Conservation (phyloP, 169 alveolate species). For the Eimeria acervulina region DNA sequence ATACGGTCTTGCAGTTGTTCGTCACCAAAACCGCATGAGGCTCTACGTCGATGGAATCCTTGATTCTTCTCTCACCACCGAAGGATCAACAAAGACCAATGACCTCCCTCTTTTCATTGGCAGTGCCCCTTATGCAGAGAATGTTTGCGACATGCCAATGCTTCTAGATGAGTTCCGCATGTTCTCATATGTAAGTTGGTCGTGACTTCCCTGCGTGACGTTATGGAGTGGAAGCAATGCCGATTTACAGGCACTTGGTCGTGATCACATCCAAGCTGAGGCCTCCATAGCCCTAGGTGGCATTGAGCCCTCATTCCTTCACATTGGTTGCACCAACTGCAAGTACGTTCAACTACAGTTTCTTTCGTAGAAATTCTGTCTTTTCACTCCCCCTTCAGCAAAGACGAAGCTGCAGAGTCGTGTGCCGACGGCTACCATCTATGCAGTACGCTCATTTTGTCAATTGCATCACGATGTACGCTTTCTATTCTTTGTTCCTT, state of each 20-base stretch:
- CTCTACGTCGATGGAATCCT: conserved; percentile 80
- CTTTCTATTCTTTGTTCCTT: neutral
- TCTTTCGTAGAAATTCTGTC: conserved; percentile 1
- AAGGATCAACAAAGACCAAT: conserved; percentile 87
- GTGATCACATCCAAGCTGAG: conserved; percentile 90
- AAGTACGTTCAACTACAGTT: conserved; percentile 84
- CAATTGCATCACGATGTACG: neutral
- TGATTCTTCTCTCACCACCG: conserved; percentile 73
- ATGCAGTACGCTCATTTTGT: conserved; percentile 87
- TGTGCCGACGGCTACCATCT: conserved; percentile 94
- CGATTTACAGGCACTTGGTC: conserved; percentile 87
- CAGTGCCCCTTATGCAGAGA: conserved; percentile 90
- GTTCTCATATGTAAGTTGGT: conserved; percentile 80
- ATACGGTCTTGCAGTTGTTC: conserved; percentile 18
- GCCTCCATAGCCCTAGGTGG: conserved; percentile 91
- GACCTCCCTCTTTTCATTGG: conserved; percentile 93
- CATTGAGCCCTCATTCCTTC: conserved; percentile 92
- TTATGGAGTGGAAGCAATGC: conserved; percentile 25
- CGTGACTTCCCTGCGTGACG: neutral
- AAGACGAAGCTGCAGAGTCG: conserved; percentile 89
- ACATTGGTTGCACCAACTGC: conserved; percentile 93
- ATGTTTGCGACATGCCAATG: conserved; percentile 92
- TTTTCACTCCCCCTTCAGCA: conserved; percentile 80
- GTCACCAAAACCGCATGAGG: conserved; percentile 77
- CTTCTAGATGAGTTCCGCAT: conserved; percentile 91